These are phyloP conservation scores for Bruguiera gymnorhiza DNA, from an alignment of 345 rosid genomes.

Conservation along the genomic window DNA sequence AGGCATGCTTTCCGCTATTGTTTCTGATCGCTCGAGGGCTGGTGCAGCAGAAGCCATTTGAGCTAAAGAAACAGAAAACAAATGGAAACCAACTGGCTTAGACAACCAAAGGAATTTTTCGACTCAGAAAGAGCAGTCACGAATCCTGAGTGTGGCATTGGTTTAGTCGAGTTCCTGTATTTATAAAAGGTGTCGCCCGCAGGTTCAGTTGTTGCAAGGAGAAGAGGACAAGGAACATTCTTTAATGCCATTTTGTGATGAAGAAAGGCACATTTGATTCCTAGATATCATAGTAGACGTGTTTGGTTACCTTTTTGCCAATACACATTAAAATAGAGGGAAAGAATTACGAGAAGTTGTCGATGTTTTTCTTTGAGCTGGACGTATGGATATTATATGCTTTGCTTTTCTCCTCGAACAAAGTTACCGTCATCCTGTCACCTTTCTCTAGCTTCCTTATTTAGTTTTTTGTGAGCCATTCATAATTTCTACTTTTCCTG, in stretches of 20 bases:
- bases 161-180: not conserved
- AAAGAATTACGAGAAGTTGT: not conserved
- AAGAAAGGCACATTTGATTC: conserved; percentile 20
- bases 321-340: conserved; percentile 4
- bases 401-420: conserved; percentile 1
- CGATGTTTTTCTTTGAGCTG: too few relatives aligned
- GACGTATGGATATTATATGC: not conserved
- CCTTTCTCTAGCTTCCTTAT: too few relatives aligned
- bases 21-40: conserved; percentile 31
- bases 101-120: not conserved
- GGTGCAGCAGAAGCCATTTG: conserved; percentile 12
- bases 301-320: conserved; percentile 6
- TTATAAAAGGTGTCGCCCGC: not conserved
- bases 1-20: conserved; percentile 82
- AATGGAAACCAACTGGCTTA: not conserved
- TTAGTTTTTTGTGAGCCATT: too few relatives aligned
- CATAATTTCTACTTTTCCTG: too few relatives aligned
- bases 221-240: conserved; percentile 16
- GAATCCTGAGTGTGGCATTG: not conserved
- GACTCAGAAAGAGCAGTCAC: not conserved
- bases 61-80: not conserved
- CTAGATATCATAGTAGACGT: conserved; percentile 2
- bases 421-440: too few relatives aligned
- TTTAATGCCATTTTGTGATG: conserved; percentile 1
- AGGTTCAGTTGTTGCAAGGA: not conserved